phyloP scores from a whole-genome alignment of 164 flowering plant genomes.

The Santalum album region DNA sequence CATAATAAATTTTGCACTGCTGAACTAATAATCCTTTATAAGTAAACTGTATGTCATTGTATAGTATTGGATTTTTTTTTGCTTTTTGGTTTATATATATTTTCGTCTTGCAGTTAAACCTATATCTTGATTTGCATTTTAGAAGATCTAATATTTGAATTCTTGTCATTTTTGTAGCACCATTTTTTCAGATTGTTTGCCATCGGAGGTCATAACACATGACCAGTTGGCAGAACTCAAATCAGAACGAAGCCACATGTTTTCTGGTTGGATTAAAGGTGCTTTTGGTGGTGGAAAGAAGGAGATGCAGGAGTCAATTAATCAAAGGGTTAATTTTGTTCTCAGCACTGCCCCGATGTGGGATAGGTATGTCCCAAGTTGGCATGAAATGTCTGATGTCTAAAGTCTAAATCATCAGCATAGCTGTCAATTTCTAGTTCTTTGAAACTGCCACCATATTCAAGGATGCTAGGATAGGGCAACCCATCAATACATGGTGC shows the following conservation, averaged over 20 bases:
- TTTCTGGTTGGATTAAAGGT: conserved; percentile 84
- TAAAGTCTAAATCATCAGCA: too few species aligned
- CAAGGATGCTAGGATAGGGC: too few species aligned
- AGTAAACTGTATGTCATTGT: not conserved
- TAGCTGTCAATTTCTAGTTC: too few species aligned
- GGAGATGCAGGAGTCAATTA: conserved; percentile 59
- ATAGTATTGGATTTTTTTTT: not conserved
- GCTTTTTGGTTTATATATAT: not conserved
- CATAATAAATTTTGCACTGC: too few species aligned
- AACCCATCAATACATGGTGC: too few species aligned
- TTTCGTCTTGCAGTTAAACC: not conserved
- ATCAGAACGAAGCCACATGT: conserved; percentile 42
- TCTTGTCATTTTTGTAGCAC: conserved; percentile 33
- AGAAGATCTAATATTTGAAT: not conserved
- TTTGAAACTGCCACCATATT: too few species aligned
- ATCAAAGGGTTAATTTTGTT: conserved; percentile 49
- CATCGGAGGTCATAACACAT: conserved; percentile 71
- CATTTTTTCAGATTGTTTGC: conserved; percentile 31
- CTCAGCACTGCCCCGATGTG: conserved; percentile 84
- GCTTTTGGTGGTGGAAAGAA: conserved; percentile 61
- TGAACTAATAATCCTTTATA: too few species aligned
- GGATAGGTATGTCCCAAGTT: conserved; percentile 61
- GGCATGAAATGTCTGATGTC: too few species aligned
- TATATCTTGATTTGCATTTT: not conserved
- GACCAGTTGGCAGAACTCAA: conserved; percentile 64